Evolutionary conservation across 371 early-diverging fungal genomes (phyloP).

Genomic region (Syncephalastrum racemosum): DNA sequence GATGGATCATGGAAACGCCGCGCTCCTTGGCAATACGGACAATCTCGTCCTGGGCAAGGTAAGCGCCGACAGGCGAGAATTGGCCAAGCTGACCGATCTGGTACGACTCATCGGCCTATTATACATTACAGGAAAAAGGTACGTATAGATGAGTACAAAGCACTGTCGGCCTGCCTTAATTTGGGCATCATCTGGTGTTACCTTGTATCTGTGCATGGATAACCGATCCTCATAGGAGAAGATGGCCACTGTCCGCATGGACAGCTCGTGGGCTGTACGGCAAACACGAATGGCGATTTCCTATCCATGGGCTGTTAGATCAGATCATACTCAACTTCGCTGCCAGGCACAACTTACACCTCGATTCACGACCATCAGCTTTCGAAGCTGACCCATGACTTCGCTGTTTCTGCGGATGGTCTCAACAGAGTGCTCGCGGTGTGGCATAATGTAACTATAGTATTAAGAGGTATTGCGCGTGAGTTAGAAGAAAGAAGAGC

Average conservation of each 20-base stretch:
- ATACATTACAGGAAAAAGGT: conserved; percentile 1
- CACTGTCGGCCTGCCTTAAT: not conserved
- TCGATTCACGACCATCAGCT: conserved; percentile 66
- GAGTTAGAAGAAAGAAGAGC: too few species aligned
- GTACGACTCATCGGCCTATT: conserved; percentile 88
- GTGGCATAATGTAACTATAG: conserved; percentile 18
- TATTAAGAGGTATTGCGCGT: not conserved
- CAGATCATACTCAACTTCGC: not conserved
- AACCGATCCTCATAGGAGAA: conserved; percentile 90
- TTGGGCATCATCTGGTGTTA: conserved; percentile 16
- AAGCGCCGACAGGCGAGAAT: conserved; percentile 90
- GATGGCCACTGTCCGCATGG: conserved; percentile 86
- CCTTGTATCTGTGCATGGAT: conserved; percentile 92
- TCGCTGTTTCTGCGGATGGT: conserved; percentile 61
- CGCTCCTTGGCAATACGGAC: conserved; percentile 81
- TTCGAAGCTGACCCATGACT: conserved; percentile 53
- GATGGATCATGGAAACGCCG: conserved; percentile 82
- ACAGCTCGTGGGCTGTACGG: conserved; percentile 90
- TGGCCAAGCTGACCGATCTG: conserved; percentile 83
- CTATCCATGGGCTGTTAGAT: conserved; percentile 21
- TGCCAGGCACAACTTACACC: conserved; percentile 47
- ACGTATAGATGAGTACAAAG: not conserved
- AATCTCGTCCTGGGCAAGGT: conserved; percentile 92
- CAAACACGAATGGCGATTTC: conserved; percentile 94
- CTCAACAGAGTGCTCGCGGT: conserved; percentile 61